Conservation (phyloP, 148 eudicot genomes). For the Rhododendron vialii region DNA sequence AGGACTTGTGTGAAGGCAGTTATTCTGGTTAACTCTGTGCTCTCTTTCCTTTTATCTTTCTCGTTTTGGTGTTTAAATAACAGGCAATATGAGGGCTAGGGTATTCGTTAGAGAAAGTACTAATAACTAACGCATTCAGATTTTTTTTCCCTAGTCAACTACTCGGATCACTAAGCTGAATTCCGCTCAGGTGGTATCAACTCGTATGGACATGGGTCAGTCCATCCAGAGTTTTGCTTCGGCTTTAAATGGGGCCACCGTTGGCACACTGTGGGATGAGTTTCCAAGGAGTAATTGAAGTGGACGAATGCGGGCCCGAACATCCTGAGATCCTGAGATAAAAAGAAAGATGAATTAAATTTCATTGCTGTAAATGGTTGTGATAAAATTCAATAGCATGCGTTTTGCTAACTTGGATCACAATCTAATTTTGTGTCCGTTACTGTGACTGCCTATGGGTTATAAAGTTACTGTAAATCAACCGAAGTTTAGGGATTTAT, state of each 20-base stretch:
- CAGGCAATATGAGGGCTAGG: neutral
- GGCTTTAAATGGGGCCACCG: too few species aligned
- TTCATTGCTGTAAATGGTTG: too few species aligned
- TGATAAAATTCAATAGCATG: too few species aligned
- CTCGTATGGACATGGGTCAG: too few species aligned
- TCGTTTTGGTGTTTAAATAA: neutral
- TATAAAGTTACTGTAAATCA: neutral
- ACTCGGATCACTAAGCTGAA: too few species aligned
- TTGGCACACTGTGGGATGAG: too few species aligned
- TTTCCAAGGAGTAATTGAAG: too few species aligned
- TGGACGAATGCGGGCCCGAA: too few species aligned
- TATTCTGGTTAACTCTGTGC: conserved; percentile 35
- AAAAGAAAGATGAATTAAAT: too few species aligned
- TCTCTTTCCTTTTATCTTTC: neutral
- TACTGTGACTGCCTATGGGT: neutral
- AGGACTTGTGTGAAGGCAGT: conserved; percentile 68
- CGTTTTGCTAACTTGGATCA: neutral
- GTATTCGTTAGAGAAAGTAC: neutral
- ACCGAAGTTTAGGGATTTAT: neutral
- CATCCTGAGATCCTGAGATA: too few species aligned
- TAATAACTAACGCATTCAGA: neutral
- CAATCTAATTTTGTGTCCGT: neutral
- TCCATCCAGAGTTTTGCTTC: too few species aligned
- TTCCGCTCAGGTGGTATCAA: too few species aligned
- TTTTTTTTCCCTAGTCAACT: neutral